Conservation (phyloP, 257 asterid species). For the Nicotiana tabacum region DNA sequence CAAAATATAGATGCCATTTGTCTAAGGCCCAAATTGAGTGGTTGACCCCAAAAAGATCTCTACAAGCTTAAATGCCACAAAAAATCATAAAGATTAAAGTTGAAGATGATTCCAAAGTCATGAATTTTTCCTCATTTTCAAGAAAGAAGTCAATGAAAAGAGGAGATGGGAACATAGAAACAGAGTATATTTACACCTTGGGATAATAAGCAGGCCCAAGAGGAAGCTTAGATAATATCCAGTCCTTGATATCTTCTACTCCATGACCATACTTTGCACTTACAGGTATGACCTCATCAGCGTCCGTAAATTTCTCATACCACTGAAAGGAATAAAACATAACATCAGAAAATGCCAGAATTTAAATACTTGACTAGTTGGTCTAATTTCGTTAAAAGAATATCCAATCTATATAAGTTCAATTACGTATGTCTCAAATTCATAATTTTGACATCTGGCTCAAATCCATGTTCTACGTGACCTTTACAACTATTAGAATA, state of each 20-base stretch:
- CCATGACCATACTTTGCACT: slow-evolving; percentile 98
- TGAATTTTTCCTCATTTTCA: background rate
- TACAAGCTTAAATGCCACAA: background rate
- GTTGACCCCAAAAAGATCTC: background rate
- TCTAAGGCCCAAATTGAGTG: background rate
- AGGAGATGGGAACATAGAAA: background rate
- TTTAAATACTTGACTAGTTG: background rate
- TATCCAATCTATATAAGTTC: background rate
- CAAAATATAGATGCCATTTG: background rate
- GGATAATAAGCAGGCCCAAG: slow-evolving; percentile 85
- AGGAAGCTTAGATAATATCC: slow-evolving; percentile 94
- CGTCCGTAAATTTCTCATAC: slow-evolving; percentile 86
- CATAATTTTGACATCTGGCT: background rate
- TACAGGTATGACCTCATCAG: slow-evolving; percentile 96
- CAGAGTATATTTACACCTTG: slow-evolving; percentile 44
- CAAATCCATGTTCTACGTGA: background rate
- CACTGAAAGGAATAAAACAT: slow-evolving; percentile 49
- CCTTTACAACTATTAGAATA: background rate
- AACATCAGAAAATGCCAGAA: background rate
- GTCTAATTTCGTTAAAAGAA: background rate
- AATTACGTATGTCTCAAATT: background rate
- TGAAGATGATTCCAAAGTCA: background rate
- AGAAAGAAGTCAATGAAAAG: background rate
- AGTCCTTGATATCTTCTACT: slow-evolving; percentile 87
- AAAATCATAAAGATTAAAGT: background rate